Conservation (phyloP, 1,284 basidiomycete species). For the Inonotus hispidus region DNA sequence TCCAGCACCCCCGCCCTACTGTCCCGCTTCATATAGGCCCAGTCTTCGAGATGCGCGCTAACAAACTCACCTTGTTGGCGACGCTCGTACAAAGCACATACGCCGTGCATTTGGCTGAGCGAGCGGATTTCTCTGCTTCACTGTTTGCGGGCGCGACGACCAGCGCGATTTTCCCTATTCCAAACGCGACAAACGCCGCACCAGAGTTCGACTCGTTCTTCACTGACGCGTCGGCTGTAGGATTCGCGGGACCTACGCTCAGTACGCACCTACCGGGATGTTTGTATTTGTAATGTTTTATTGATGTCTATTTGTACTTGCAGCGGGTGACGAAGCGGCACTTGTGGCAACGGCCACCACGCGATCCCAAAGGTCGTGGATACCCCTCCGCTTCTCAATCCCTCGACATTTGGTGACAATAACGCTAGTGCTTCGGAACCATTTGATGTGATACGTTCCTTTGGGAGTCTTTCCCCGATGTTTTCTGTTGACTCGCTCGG, state of each 20-base stretch:
- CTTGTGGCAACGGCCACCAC: slow-evolving; percentile 42
- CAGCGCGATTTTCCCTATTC: slow-evolving; percentile 28
- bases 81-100: neutral
- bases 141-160: slow-evolving; percentile 32
- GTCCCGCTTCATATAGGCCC: neutral
- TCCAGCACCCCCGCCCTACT: no score
- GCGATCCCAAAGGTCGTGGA: slow-evolving; percentile 32
- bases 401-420: slow-evolving; percentile 33
- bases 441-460: slow-evolving; percentile 43
- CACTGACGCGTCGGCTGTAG: slow-evolving; percentile 39
- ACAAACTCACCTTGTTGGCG: neutral
- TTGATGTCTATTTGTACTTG: neutral
- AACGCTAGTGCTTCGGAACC: slow-evolving; percentile 20
- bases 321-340: slow-evolving; percentile 45
- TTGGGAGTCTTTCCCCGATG: slow-evolving; percentile 58
- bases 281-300: no score
- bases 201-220: slow-evolving; percentile 30
- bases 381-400: slow-evolving; percentile 34
- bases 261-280: slow-evolving; percentile 24
- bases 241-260: slow-evolving; percentile 41
- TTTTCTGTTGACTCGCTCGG: slow-evolving; percentile 53
- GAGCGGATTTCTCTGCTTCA: slow-evolving; percentile 22
- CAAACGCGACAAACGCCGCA: slow-evolving; percentile 27
- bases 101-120: neutral
- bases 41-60: neutral